These are phyloP conservation scores for Talaromyces sp. DNA, from an alignment of 2,329 filamentous ascomycete species.

Conservation along the genomic window DNA sequence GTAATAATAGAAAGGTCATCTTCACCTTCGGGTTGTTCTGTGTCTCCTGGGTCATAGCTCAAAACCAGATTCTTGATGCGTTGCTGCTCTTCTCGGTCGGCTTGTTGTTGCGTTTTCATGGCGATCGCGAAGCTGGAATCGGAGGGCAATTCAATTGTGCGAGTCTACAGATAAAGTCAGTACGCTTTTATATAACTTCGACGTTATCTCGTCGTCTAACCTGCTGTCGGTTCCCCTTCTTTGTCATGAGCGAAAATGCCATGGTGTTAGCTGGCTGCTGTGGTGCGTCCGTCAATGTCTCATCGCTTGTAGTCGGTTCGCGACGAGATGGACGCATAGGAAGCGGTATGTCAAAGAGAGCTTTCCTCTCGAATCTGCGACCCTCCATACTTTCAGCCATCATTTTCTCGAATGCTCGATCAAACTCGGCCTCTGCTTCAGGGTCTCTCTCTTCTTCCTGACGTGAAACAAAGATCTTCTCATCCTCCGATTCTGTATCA, in stretches of 20 bases:
- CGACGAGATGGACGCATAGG: slow-evolving; percentile 70
- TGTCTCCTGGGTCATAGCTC: slow-evolving; percentile 85
- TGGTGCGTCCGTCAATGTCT: slow-evolving; percentile 28
- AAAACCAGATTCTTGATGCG: slow-evolving; percentile 97
- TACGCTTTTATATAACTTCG: not conserved
- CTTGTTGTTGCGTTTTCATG: slow-evolving; percentile 92
- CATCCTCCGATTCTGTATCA: slow-evolving; percentile 73
- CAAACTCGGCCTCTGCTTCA: slow-evolving; percentile 93
- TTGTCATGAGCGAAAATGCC: slow-evolving; percentile 94
- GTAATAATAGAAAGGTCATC: slow-evolving; percentile 18
- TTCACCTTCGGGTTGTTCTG: slow-evolving; percentile 74
- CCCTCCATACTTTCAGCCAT: slow-evolving; percentile 97
- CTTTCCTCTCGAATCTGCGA: slow-evolving; percentile 90
- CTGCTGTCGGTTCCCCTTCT: slow-evolving; percentile 93
- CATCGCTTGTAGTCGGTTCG: slow-evolving; percentile 47
- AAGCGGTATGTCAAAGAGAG: slow-evolving; percentile 93
- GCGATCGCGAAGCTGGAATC: slow-evolving; percentile 93
- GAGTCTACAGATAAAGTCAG: slow-evolving; percentile 57
- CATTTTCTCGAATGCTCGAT: slow-evolving; percentile 95
- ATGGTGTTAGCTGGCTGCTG: slow-evolving; percentile 58
- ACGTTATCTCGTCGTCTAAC: slow-evolving; percentile 39
- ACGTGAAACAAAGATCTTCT: slow-evolving; percentile 85
- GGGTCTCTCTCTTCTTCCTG: slow-evolving; percentile 87
- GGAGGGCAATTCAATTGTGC: slow-evolving; percentile 76
- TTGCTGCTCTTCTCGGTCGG: slow-evolving; percentile 92